Base-by-base conservation (phyloP, 2,329 filamentous ascomycete genomes). In the Penicillium sp. region DNA sequence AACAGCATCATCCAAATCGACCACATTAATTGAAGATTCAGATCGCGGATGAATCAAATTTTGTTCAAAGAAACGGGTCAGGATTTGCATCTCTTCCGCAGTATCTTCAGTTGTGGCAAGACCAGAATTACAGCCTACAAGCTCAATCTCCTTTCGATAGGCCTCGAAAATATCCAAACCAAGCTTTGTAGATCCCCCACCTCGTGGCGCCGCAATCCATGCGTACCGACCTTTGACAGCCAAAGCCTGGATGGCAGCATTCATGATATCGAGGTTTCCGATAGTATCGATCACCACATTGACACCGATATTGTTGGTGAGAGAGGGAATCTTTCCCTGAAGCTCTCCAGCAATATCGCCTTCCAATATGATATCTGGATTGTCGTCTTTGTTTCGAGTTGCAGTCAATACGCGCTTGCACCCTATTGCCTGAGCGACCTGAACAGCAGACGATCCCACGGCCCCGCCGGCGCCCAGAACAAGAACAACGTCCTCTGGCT, bases 231-330 rank as follows among this genome's bases (percentile, higher is more conserved):
- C 71, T 35, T 62, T 54, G 8, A 55, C 25, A 10, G 61, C 66
- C 17, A 72, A 60, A 13, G 64, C 54, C 13, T 67, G 59, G 23
- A 72, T 51, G 15, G 63, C 64, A 15, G 61, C 62, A n/a, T 58
- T 51, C 57, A 70, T 70, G 49, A 73, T 56, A 0, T 33, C 41
- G 21, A 69, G 45, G 43, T 71, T 62, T 10, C 71, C 71, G 7
- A 71, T 64, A 0, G 71, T 69, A 38, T 72, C 70, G 31, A 73
- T 57, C 12, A 68, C 53, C 33, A 65, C 63, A 48, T 67, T 57
- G 6, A 63, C 57, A 7, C 60, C 64, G 2, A 53, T 40, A 15
- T 58, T 67, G 51, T 23, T 41, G 3, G 65, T 62, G 21, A 65
- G 47, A 3, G 42, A 27, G 0, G 54, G 21, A 15, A 67, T 35